phyloP scores from a whole-genome alignment of 192 early-diverging fungal species.

The Rhizoclosmatium sp. region DNA sequence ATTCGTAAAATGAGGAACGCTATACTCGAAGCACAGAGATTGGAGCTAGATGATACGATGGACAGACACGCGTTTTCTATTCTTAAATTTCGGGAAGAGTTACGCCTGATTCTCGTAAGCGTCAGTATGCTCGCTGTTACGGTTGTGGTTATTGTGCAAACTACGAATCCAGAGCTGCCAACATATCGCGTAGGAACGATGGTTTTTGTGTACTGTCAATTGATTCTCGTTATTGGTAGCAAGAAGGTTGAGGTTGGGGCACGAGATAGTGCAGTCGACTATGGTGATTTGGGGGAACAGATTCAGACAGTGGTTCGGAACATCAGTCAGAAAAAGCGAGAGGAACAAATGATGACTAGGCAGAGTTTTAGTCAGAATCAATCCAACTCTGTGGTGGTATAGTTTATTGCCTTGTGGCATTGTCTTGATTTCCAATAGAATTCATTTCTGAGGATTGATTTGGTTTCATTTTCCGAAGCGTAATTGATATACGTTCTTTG shows the following conservation, averaged over 20 bases:
- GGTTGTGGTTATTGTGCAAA: not conserved
- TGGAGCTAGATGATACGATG: not conserved
- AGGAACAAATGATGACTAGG: too few relatives aligned
- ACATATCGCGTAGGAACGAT: conserved; percentile 13
- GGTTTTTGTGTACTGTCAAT: conserved; percentile 18
- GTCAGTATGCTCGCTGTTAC: conserved; percentile 7
- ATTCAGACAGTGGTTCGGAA: not conserved
- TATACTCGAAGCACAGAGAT: not conserved
- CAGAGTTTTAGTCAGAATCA: too few relatives aligned
- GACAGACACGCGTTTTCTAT: not conserved
- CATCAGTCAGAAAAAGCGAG: not conserved
- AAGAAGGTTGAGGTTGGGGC: not conserved
- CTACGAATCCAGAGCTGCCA: not conserved
- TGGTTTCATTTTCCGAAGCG: conserved; percentile 39
- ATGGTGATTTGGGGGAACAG: not conserved
- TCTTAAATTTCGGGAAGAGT: not conserved
- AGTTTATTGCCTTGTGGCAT: not conserved
- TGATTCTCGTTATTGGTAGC: not conserved
- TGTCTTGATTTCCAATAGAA: not conserved
- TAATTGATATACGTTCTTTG: conserved; percentile 37
- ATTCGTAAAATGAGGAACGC: not conserved
- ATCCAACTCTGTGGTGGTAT: too few relatives aligned
- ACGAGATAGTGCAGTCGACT: not conserved
- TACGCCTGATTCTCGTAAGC: not conserved
- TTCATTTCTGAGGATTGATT: not conserved